Conservation (phyloP, 106 monocot species). For the Posidonia australis region DNA sequence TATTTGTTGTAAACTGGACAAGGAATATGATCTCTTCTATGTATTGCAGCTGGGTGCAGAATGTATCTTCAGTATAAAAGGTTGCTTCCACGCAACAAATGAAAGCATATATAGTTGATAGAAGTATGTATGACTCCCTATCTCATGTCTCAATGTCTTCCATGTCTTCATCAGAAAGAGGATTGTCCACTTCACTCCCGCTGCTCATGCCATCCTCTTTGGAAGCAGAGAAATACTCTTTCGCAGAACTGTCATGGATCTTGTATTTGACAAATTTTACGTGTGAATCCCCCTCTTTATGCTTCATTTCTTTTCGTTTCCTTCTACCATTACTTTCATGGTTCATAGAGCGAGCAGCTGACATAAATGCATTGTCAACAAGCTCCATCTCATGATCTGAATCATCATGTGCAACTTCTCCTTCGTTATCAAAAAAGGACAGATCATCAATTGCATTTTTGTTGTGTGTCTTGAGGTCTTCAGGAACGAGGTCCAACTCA, state of each 20-base stretch:
- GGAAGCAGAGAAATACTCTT: slow-evolving; percentile 3
- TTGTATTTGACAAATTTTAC: slow-evolving; percentile 16
- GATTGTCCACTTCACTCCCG: slow-evolving; percentile 20
- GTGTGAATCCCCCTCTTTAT: background rate
- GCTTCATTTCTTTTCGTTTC: slow-evolving; percentile 14
- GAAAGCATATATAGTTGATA: background rate
- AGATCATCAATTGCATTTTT: slow-evolving; percentile 28
- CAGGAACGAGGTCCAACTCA: slow-evolving; percentile 16
- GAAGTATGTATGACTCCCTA: background rate
- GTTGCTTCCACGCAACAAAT: too few species aligned
- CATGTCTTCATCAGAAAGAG: slow-evolving; percentile 17
- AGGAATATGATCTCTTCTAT: too few species aligned
- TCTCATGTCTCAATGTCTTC: background rate
- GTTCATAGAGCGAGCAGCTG: slow-evolving; percentile 15
- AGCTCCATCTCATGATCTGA: slow-evolving; percentile 3
- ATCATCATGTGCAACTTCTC: background rate
- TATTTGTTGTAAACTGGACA: too few species aligned
- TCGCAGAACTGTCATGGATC: background rate
- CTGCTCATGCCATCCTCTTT: slow-evolving; percentile 7
- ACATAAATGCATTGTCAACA: slow-evolving; percentile 8
- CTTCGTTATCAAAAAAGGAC: slow-evolving; percentile 10
- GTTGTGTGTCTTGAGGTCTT: slow-evolving; percentile 1
- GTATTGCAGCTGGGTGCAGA: too few species aligned
- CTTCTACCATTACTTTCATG: background rate
- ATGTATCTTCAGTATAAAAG: too few species aligned